Evolutionary conservation across 2,329 filamentous ascomycete species (phyloP), one percentile per base, ranked within the genome.

Genomic region (Periconia digitata): DNA sequence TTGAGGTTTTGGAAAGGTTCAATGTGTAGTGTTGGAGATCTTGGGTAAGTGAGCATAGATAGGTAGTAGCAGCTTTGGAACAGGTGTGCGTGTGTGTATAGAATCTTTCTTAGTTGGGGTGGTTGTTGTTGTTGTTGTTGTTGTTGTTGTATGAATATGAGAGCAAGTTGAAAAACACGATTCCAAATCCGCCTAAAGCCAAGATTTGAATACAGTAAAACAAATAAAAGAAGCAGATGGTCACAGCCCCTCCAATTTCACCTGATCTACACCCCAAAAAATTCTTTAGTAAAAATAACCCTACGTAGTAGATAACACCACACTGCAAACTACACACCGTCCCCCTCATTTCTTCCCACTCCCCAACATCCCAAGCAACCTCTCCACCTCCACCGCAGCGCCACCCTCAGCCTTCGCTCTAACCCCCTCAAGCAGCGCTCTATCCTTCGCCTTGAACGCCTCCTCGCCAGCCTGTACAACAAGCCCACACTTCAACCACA

Each of bases 401-500:
- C 79, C 82, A 44, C 84, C 83, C 6, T 84, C 87, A 15, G 90
- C 91, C 56, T 87, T 90, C 48, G 82, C 82, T 56, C 90, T 79
- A 55, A 97, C 74, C 43, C 85, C 79, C 60, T 87, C 83, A 73
- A 95, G 84, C n/a, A 85, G 76, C 59, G 85, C 86, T 41, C 83
- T 76, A 67, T 99, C 89, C 72, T 89, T 95, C 50, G 82, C 79
- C 74, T 85, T 90, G 50, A 91, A 80, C 3, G 94, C 92, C 74
- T 97, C 94, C 73, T 97, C 92, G 3, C 88, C 94, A 2, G 94
- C 94, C 73, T 90, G 91, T 22, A 87, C 82, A 38, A 90, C 78
- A 85, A 96, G 83, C 16, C 92, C 92, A 70, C 94, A 97, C 74
- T 96, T 96, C 62, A 95, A 85, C 81, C 92, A 99, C 92, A 99